A percentile compares a stretch with the other conserved stretches of the same genome.
phyloP scores from a whole-genome alignment of 495 filamentous ascomycete genomes.

The Rostrohypoxylon terebratum region DNA sequence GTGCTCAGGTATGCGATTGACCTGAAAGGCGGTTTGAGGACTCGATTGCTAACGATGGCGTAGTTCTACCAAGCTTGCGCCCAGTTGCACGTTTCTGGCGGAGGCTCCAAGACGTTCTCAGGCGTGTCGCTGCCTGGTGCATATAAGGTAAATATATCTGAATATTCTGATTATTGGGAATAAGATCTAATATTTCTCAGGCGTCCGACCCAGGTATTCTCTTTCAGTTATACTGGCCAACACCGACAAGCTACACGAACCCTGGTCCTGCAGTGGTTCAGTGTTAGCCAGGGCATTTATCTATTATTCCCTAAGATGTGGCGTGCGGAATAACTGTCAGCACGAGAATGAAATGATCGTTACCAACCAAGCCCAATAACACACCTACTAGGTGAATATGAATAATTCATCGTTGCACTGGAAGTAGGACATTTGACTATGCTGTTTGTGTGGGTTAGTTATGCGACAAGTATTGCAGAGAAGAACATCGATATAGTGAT shows the following conservation, averaged over 20 bases:
- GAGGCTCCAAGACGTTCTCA: slow-evolving; percentile 3
- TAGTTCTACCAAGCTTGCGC: slow-evolving; percentile 16
- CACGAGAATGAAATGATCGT: no score
- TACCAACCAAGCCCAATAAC: no score
- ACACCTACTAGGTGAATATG: no score
- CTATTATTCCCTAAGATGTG: no score
- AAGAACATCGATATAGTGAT: neutral
- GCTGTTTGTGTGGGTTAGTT: no score
- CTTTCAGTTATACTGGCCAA: slow-evolving; percentile 12
- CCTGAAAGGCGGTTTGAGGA: no score
- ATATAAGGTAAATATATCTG: neutral
- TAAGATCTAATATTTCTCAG: neutral
- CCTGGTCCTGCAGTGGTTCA: slow-evolving; percentile 3
- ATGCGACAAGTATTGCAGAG: no score
- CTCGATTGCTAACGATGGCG: neutral
- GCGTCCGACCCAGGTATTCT: slow-evolving; percentile 10
- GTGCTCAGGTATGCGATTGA: slow-evolving; percentile 1
- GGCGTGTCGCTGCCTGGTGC: slow-evolving; percentile 4
- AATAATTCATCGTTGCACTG: no score
- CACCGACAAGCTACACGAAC: slow-evolving; percentile 7
- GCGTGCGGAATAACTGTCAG: no score
- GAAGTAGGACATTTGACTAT: no score
- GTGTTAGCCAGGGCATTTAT: neutral
- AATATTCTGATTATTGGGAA: neutral
- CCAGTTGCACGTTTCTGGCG: slow-evolving; percentile 4